phyloP scores from a whole-genome alignment of 176 grass and related monocot species.

The Phoenix roebelenii region DNA sequence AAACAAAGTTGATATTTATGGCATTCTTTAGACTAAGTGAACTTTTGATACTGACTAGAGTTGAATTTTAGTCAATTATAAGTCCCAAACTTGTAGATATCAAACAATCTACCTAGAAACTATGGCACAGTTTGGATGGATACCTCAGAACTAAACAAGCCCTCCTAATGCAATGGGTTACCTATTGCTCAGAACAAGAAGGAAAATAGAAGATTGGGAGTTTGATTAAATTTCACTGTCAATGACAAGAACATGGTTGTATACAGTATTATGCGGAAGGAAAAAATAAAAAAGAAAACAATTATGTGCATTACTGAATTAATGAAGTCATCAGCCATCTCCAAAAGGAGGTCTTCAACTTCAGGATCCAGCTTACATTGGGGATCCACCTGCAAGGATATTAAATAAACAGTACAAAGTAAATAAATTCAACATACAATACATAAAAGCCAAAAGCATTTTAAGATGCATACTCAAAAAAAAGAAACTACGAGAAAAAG shows the following conservation, averaged over 20 bases:
- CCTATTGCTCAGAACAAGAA: neutral
- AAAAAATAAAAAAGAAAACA: conserved; percentile 6
- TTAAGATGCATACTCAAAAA: neutral
- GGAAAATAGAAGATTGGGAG: neutral
- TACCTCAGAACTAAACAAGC: too few species aligned
- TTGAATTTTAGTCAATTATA: too few species aligned
- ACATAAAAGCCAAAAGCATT: neutral
- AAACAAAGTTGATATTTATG: too few species aligned
- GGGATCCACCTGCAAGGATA: conserved; percentile 58
- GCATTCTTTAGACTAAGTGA: too few species aligned
- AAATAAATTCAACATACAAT: neutral
- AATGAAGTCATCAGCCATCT: conserved; percentile 84
- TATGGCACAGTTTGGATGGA: too few species aligned
- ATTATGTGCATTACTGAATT: conserved; percentile 49
- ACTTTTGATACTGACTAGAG: too few species aligned
- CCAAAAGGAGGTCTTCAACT: conserved; percentile 74
- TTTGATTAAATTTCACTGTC: too few species aligned
- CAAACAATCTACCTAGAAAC: too few species aligned
- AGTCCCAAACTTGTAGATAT: too few species aligned
- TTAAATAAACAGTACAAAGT: neutral
- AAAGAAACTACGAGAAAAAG: too few species aligned
- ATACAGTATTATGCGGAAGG: neutral
- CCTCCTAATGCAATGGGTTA: neutral
- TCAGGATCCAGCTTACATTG: conserved; percentile 58
- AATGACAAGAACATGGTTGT: too few species aligned